Evolutionary conservation across 257 asterid genomes (phyloP), one percentile per base, ranked within the genome.

Genomic region (Fraxinus anomala): DNA sequence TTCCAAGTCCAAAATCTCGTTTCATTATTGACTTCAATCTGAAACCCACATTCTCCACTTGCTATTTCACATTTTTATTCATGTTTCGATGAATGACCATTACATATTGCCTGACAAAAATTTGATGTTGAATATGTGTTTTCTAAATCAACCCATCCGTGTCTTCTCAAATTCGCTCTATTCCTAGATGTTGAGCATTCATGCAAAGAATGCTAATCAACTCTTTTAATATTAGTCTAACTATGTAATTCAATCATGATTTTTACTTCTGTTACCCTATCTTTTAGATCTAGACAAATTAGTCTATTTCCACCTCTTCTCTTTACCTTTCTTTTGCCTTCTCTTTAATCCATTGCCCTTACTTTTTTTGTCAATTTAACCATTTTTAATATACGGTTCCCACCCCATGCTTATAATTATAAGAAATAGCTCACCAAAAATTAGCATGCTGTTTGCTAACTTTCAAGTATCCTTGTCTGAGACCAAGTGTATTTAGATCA

Each of bases 261-360:
- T 56, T 54, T 56, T 56, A 56, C 66, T 56, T 56, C 28, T n/a
- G 26, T 56, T 56, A n/a, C 66, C 63, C 66, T n/a, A n/a, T n/a
- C 12, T n/a, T n/a, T n/a, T 56, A 5, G 28, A n/a, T 56, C 12
- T 26, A 56, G 11, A n/a, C 26, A 6, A 56, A 56, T 56, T 56
- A 7, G 28, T 26, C 23, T 6, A 17, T 56, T 19, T 56, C 66
- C 5, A 54, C 65, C 11, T 6, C 6, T 56, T n/a, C 26, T 56
- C 23, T 11, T 47, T 47, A 47, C 56, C 56, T 44, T 44, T 44
- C 54, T 56, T n/a, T 56, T 19, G 12, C 66, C 61, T n/a, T 56
- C 3, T n/a, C 26, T n/a, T 6, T 1, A 8, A 54, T n/a, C 65
- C 65, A 54, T 17, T 19, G 6, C 9, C 65, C 26, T 19, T 19